phyloP scores from a whole-genome alignment of 805 yeast species.

The Spathaspora gorwiae region DNA sequence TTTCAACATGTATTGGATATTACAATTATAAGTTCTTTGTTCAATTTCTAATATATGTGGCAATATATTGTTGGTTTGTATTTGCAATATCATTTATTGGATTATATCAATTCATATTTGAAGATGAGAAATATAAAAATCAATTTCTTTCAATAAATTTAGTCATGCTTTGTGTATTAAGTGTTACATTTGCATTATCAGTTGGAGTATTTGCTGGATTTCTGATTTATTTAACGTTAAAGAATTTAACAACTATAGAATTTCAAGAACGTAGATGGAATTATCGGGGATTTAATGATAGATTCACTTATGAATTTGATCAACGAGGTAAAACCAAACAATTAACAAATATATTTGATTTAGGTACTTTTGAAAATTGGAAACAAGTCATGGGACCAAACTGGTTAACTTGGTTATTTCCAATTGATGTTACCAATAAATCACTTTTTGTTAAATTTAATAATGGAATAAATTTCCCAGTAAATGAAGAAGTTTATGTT shows the following conservation, averaged over 20 bases:
- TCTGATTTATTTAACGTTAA: conserved; percentile 52
- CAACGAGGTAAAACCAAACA: conserved; percentile 36
- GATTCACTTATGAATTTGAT: conserved; percentile 31
- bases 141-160: conserved; percentile 52
- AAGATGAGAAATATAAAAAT: conserved; percentile 30
- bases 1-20: conserved; percentile 82
- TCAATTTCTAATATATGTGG: conserved; percentile 60
- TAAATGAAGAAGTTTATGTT: conserved; percentile 40
- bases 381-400: conserved; percentile 64
- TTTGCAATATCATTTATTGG: conserved; percentile 36
- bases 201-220: conserved; percentile 48
- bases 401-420: conserved; percentile 69
- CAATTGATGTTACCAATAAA: conserved; percentile 31
- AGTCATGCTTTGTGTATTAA: conserved; percentile 56
- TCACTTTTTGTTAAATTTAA: conserved; percentile 13
- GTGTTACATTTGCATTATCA: conserved; percentile 50
- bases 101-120: conserved; percentile 45
- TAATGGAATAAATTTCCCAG: conserved; percentile 51
- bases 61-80: conserved; percentile 43
- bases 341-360: conserved; percentile 68
- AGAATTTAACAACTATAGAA: conserved; percentile 81
- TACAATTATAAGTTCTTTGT: conserved; percentile 74
- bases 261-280: conserved; percentile 52
- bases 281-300: conserved; percentile 26
- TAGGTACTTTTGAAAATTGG: conserved; percentile 67